Evolutionary conservation across 2,329 filamentous ascomycete genomes (phyloP).

Genomic region (Phialocephala subalpina): DNA sequence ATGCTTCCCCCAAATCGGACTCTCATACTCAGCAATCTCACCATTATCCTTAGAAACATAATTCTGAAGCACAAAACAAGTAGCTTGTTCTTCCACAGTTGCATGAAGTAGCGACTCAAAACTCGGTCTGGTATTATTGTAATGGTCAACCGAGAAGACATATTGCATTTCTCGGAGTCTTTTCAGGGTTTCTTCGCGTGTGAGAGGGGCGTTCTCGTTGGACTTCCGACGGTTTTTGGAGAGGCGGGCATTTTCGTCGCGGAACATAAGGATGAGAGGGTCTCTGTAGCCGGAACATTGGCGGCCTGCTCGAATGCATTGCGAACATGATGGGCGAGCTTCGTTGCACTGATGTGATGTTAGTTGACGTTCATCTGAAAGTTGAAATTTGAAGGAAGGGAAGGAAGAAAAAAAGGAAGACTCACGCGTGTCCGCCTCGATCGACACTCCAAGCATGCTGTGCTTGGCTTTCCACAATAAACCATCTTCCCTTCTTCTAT

Average conservation of each 20-base stretch:
- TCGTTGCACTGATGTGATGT: constrained; percentile 56
- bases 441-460: constrained; percentile 50
- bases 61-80: constrained; percentile 8
- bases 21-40: not conserved
- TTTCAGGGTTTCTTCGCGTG: not conserved
- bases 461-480: constrained; percentile 43
- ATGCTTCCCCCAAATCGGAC: not conserved
- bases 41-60: constrained; percentile 12
- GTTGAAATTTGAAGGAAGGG: not conserved
- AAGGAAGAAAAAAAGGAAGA: not conserved
- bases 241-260: constrained; percentile 8
- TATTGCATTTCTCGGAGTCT: not conserved
- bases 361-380: not conserved
- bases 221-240: not conserved
- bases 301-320: constrained; percentile 59
- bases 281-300: constrained; percentile 62
- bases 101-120: not conserved
- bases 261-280: constrained; percentile 25
- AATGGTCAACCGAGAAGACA: no score
- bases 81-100: constrained; percentile 6
- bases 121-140: not conserved
- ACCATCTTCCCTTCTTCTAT: constrained; percentile 7
- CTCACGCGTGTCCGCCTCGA: constrained; percentile 46
- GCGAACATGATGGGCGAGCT: constrained; percentile 56
- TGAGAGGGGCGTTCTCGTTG: not conserved